Conservation (phyloP, 352 stramenopile genomes). For the Thalassiosira exigua region DNA sequence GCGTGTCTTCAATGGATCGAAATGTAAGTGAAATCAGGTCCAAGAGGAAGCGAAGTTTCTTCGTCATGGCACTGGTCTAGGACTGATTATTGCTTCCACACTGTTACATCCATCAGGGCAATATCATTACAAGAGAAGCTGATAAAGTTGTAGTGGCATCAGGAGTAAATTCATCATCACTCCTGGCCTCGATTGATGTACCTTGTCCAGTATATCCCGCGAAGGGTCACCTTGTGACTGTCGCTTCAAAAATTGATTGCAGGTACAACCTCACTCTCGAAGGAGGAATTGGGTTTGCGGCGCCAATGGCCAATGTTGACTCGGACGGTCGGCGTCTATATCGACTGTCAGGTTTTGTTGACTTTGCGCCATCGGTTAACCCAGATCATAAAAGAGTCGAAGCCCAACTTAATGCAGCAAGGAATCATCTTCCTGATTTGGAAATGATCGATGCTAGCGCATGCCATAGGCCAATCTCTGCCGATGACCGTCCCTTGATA, state of each 20-base stretch:
- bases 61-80: no score
- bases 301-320: slow-evolving; percentile 43
- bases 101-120: no score
- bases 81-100: no score
- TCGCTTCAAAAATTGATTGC: slow-evolving; percentile 36
- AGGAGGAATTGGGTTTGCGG: slow-evolving; percentile 43
- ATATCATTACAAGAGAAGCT: slow-evolving; percentile 29
- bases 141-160: slow-evolving; percentile 41
- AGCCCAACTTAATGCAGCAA: slow-evolving; percentile 32
- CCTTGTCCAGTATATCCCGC: slow-evolving; percentile 44
- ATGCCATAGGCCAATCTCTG: slow-evolving; percentile 45
- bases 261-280: slow-evolving; percentile 45
- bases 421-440: slow-evolving; percentile 35
- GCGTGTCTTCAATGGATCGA: slow-evolving; percentile 34
- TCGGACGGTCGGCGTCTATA: slow-evolving; percentile 26
- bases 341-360: slow-evolving; percentile 50
- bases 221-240: slow-evolving; percentile 47
- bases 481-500: slow-evolving; percentile 50
- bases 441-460: slow-evolving; percentile 45
- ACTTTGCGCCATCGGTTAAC: slow-evolving; percentile 33
- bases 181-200: slow-evolving; percentile 32
- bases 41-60: no score
- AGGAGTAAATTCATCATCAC: slow-evolving; percentile 32
- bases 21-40: slow-evolving; percentile 28
- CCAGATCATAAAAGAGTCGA: slow-evolving; percentile 41